Evolutionary conservation across 2,329 filamentous ascomycete genomes (phyloP), one percentile per base, ranked within the genome.

Genomic region (Colletotrichum costaricense): DNA sequence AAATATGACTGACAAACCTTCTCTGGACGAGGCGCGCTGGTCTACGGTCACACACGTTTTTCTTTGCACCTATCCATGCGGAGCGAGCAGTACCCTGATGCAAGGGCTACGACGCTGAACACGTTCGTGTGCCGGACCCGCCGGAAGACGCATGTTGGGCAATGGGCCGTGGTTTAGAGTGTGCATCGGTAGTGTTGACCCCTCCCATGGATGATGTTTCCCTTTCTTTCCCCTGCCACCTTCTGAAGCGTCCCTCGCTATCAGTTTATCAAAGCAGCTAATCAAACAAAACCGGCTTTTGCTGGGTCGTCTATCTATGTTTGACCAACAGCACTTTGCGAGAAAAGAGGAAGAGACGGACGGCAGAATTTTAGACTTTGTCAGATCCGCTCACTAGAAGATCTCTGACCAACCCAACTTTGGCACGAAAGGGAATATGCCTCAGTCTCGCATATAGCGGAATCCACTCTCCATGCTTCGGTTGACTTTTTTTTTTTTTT

Each of bases 1-100:
- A 42, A 42, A 19, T 42, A 19, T 62, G 35, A 57, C 56, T 42
- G 67, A n/a, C 22, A 49, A 73, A 73, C 60, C 56, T 66, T 73
- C 49, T 63, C 63, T 52, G 52, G 58, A 63, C 58, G 42, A 63
- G 69, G 26, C 67, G 67, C 65, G 60, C 49, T 63, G 65, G 58
- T 14, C 52, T 49, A 62, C 49, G 42, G 19, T 3, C 9, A 22
- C 42, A 22, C 22, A 22, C 19, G 19, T 9, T 49, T 46, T 49
- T 22, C 42, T 49, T 49, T 49, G 42, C 19, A 49, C 19, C 19
- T n/a, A n/a, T 19, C 19, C 19, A 8, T 9, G 22, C 19, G 42
- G 42, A 49, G 19, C 19, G 42, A n/a, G 30, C 30, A 8, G 16
- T 52, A 54, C 69, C 62, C 46, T 63, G 69, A 60, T 55, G 69